Percentiles rank a stretch among this genome's conserved stretches.
Evolutionary conservation across 371 early-diverging fungal genomes (phyloP).

Genomic region (Rhizopus sp.): DNA sequence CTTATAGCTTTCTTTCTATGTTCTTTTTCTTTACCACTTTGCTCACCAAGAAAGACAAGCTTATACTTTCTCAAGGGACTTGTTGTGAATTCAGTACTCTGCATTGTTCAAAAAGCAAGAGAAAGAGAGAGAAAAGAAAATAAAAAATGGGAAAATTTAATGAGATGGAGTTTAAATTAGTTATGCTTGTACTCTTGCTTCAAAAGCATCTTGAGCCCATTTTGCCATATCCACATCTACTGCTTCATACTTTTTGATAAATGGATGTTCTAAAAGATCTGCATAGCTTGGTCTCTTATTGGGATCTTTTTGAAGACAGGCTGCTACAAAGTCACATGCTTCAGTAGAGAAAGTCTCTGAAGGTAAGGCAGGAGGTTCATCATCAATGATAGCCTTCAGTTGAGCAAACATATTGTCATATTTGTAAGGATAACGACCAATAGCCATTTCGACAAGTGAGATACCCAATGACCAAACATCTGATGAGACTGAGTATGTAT

Average conservation of each 20-base stretch:
- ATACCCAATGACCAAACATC: constrained; percentile 94
- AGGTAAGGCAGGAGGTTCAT: constrained; percentile 77
- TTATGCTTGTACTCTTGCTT: constrained; percentile 3
- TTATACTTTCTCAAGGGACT: constrained; percentile 87
- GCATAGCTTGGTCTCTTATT: constrained; percentile 71
- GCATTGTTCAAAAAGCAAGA: constrained; percentile 22
- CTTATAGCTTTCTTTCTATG: neutral
- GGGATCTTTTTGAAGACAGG: constrained; percentile 79
- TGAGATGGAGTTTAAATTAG: neutral
- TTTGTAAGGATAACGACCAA: constrained; percentile 81
- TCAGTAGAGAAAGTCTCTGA: constrained; percentile 59
- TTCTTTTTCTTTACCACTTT: constrained; percentile 74
- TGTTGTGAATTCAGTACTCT: constrained; percentile 31
- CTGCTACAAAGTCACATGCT: constrained; percentile 78
- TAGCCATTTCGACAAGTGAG: constrained; percentile 90
- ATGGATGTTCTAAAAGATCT: constrained; percentile 75
- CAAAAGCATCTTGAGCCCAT: constrained; percentile 64
- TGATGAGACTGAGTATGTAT: constrained; percentile 76
- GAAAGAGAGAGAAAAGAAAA: constrained; percentile 9
- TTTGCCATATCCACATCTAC: constrained; percentile 79
- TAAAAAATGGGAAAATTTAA: constrained; percentile 5
- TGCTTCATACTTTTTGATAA: constrained; percentile 62
- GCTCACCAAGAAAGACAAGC: constrained; percentile 95
- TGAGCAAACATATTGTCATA: constrained; percentile 82
- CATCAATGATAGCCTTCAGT: constrained; percentile 83